A percentile compares a stretch with the other conserved stretches of the same genome.
phyloP scores from a whole-genome alignment of 306 rosid genomes.

The Gynostemma pentaphyllum region DNA sequence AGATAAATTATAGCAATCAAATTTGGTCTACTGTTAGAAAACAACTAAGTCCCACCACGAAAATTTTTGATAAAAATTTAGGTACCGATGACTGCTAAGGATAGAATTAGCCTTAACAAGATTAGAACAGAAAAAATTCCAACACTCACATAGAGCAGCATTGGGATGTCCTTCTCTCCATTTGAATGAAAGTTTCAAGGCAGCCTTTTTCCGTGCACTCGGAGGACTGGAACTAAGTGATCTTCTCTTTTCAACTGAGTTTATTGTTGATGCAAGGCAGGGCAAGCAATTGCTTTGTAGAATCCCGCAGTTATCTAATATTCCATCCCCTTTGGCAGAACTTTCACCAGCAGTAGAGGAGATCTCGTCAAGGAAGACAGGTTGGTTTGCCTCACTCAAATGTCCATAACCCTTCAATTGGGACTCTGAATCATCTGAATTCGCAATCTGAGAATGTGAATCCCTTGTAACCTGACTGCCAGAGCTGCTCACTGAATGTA shows the following conservation, averaged over 20 bases:
- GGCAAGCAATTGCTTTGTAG: constrained; percentile 80
- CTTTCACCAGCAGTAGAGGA: constrained; percentile 51
- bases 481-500: constrained; percentile 6
- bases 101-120: neutral
- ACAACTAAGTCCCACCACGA: no score
- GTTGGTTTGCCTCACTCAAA: constrained; percentile 37
- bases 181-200: constrained; percentile 54
- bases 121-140: neutral
- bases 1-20: neutral
- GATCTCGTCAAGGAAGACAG: constrained; percentile 70
- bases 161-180: constrained; percentile 58
- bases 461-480: constrained; percentile 19
- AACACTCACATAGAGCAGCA: constrained; percentile 56
- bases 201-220: constrained; percentile 49
- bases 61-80: neutral
- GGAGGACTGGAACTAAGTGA: constrained; percentile 73
- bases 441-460: constrained; percentile 21
- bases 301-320: constrained; percentile 81
- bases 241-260: constrained; percentile 67
- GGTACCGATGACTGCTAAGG: neutral
- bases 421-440: constrained; percentile 29
- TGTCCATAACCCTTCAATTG: constrained; percentile 28
- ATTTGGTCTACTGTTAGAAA: no score
- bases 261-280: constrained; percentile 64
- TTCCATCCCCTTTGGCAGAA: constrained; percentile 46